These are phyloP conservation scores for Aspergillus indologenus DNA, from an alignment of 495 filamentous ascomycete species.

Conservation along the genomic window DNA sequence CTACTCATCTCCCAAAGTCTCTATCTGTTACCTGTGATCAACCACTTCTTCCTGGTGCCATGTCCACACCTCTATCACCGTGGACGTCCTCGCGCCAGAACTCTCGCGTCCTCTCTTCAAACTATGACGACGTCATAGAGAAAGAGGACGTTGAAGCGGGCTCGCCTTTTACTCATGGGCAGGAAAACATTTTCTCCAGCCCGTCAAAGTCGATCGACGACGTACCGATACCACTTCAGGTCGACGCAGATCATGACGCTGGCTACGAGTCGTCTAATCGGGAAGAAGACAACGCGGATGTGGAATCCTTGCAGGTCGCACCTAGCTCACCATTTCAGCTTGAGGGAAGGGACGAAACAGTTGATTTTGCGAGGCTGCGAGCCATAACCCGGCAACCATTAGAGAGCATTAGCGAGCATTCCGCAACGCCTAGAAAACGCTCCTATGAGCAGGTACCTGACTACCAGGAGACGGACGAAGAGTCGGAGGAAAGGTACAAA, in stretches of 20 bases:
- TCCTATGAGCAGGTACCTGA: conserved; percentile 41
- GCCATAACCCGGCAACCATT: conserved; percentile 19
- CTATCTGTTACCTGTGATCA: neutral
- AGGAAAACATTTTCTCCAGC: conserved; percentile 36
- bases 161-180: conserved; percentile 20
- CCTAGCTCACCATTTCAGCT: conserved; percentile 41
- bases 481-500: conserved; percentile 28
- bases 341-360: conserved; percentile 33
- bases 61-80: conserved; percentile 47
- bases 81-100: conserved; percentile 46
- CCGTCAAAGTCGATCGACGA: conserved; percentile 29
- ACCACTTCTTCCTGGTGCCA: conserved; percentile 16
- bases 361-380: conserved; percentile 28
- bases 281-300: conserved; percentile 19
- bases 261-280: conserved; percentile 17
- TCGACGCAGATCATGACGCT: conserved; percentile 9
- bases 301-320: conserved; percentile 19
- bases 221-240: conserved; percentile 15
- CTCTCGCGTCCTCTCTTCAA: conserved; percentile 33
- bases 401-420: conserved; percentile 18
- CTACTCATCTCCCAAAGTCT: neutral
- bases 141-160: conserved; percentile 15
- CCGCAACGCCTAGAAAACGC: conserved; percentile 36
- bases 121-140: conserved; percentile 7
- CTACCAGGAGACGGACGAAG: conserved; percentile 22